phyloP scores from a whole-genome alignment of 2,329 filamentous ascomycete species.

The Fusarium tricinctum region DNA sequence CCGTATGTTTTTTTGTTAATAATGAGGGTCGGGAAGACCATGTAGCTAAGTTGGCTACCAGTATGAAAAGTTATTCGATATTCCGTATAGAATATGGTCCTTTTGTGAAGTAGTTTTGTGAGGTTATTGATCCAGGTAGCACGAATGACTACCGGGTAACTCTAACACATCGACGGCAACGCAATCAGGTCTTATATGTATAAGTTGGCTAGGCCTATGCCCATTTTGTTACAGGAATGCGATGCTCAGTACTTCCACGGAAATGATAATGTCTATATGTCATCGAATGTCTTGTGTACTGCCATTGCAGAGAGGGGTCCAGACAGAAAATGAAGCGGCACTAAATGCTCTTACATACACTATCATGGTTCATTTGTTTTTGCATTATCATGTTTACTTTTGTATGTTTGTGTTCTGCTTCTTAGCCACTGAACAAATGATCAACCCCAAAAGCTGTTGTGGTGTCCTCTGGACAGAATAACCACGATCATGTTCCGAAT shows the following conservation, averaged over 20 bases:
- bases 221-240: neutral
- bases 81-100: neutral
- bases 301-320: too few species aligned
- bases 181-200: neutral
- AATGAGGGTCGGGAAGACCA: constrained; percentile 7
- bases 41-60: constrained; percentile 26
- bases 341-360: too few species aligned
- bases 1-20: constrained; percentile 3
- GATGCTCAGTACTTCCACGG: neutral
- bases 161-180: neutral
- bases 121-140: neutral
- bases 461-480: too few species aligned
- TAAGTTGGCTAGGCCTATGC: neutral
- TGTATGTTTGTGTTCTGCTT: neutral
- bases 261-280: neutral
- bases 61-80: constrained; percentile 34
- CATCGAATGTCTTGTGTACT: too few species aligned
- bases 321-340: too few species aligned
- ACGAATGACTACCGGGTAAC: neutral
- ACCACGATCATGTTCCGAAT: too few species aligned
- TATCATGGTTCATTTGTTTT: too few species aligned
- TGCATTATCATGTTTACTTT: neutral
- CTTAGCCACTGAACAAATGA: neutral
- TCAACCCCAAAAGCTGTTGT: too few species aligned
- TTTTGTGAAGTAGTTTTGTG: neutral